Conservation (phyloP, 2,329 filamentous ascomycete species). For the Domatiomyces globalis region DNA sequence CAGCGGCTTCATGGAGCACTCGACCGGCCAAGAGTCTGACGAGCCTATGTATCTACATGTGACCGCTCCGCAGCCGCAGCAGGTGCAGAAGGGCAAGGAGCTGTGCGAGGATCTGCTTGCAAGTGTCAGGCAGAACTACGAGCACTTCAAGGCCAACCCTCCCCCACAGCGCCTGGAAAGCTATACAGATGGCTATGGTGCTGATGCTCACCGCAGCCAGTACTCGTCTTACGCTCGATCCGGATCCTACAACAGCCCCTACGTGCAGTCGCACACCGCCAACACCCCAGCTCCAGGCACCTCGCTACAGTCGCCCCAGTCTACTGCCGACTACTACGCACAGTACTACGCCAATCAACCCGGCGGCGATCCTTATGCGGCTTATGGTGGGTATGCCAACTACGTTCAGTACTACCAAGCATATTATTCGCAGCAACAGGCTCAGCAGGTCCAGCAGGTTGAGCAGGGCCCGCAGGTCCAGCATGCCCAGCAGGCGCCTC, state of each 20-base stretch:
- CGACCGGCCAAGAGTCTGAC: conserved; percentile 80
- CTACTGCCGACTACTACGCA: conserved; percentile 44
- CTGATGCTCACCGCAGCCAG: conserved; percentile 28
- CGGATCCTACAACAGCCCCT: conserved; percentile 29
- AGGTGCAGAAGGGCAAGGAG: conserved; percentile 75
- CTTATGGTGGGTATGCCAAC: conserved; percentile 77
- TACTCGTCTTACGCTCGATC: conserved; percentile 38
- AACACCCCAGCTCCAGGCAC: neutral
- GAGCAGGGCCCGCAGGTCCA: conserved; percentile 40
- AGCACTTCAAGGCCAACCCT: conserved; percentile 68
- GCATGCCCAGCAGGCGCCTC: conserved; percentile 25
- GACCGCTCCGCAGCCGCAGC: conserved; percentile 75
- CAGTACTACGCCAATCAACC: conserved; percentile 50
- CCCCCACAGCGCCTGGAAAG: conserved; percentile 45
- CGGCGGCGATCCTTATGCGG: conserved; percentile 53
- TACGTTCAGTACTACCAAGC: conserved; percentile 42
- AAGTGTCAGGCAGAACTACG: conserved; percentile 80
- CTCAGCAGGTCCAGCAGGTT: conserved; percentile 30
- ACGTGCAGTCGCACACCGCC: conserved; percentile 18
- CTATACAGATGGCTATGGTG: conserved; percentile 37
- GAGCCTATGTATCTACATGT: conserved; percentile 96
- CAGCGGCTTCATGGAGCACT: conserved; percentile 82
- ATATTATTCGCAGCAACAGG: conserved; percentile 59
- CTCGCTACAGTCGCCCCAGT: conserved; percentile 12
- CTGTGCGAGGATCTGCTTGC: conserved; percentile 76